A percentile compares a stretch with the other conserved stretches of the same genome.
Conservation (phyloP, 495 filamentous ascomycete genomes). For the Tetracladium setigerum region DNA sequence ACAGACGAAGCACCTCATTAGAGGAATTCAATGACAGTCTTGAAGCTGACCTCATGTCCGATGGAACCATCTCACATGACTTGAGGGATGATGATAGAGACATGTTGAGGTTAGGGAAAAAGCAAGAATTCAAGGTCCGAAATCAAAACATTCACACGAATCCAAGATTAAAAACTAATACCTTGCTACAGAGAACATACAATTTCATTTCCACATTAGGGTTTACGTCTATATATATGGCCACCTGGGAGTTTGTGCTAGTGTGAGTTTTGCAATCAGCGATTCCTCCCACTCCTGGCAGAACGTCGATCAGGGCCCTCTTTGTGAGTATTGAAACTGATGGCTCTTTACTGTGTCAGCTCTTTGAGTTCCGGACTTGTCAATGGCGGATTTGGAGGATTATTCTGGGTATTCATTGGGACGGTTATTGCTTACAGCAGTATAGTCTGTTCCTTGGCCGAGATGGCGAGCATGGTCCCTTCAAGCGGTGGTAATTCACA, state of each 20-base stretch:
- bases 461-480: slow-evolving; percentile 46
- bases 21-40: too few species aligned
- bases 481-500: slow-evolving; percentile 2
- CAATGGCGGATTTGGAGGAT: slow-evolving; percentile 48
- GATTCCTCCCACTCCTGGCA: too few species aligned
- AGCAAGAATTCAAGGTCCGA: slow-evolving; percentile 20
- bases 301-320: too few species aligned
- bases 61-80: not conserved
- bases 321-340: too few species aligned
- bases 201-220: slow-evolving; percentile 39
- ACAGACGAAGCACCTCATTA: too few species aligned
- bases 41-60: not conserved
- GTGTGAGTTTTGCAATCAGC: slow-evolving; percentile 13
- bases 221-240: slow-evolving; percentile 35
- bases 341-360: too few species aligned
- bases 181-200: slow-evolving; percentile 27
- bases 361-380: slow-evolving; percentile 37
- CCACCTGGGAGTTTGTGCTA: slow-evolving; percentile 36
- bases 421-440: slow-evolving; percentile 38
- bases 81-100: slow-evolving; percentile 6
- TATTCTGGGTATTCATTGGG: slow-evolving; percentile 49
- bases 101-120: slow-evolving; percentile 15
- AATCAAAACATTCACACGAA: slow-evolving; percentile 25
- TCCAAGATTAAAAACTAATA: not conserved
- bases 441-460: slow-evolving; percentile 44